These are phyloP conservation scores for Echinosophora koreensis DNA, from an alignment of 306 rosid species.

Conservation along the genomic window DNA sequence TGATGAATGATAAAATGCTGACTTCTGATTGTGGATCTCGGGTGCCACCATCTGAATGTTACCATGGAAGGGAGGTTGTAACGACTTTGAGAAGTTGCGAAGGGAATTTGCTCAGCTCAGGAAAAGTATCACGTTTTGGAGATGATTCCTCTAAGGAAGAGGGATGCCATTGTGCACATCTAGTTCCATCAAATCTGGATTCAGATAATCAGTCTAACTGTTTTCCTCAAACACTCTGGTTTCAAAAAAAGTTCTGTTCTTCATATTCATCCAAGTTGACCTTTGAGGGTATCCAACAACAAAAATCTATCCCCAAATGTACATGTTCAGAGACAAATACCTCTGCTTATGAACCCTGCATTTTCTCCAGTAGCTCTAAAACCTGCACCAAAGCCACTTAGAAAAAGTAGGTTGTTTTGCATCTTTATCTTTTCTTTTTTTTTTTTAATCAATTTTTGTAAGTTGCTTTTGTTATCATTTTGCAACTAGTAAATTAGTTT, in stretches of 20 bases:
- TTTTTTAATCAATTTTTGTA: no score
- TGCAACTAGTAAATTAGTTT: neutral
- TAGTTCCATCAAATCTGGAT: constrained; percentile 48
- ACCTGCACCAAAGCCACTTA: constrained; percentile 44
- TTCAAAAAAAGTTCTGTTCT: constrained; percentile 59
- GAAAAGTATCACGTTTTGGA: constrained; percentile 47
- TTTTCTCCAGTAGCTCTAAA: constrained; percentile 46
- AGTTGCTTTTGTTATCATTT: neutral
- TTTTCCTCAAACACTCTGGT: constrained; percentile 62
- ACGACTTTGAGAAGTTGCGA: constrained; percentile 65
- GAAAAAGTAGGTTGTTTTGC: constrained; percentile 49
- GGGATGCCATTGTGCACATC: constrained; percentile 46
- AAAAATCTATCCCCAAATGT: constrained; percentile 52
- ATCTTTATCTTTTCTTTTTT: constrained; percentile 15
- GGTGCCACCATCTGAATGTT: constrained; percentile 45
- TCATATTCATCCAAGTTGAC: constrained; percentile 52
- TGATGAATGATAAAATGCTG: constrained; percentile 51
- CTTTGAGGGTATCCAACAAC: constrained; percentile 44
- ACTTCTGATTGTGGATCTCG: constrained; percentile 56
- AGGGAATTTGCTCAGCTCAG: constrained; percentile 71
- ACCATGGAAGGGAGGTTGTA: constrained; percentile 52
- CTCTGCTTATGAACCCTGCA: constrained; percentile 46
- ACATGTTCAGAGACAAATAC: constrained; percentile 55
- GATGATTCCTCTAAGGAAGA: constrained; percentile 56
- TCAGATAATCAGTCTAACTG: constrained; percentile 62